phyloP scores from a whole-genome alignment of 768 basidiomycete genomes.

The Psilocybe cyanescens region DNA sequence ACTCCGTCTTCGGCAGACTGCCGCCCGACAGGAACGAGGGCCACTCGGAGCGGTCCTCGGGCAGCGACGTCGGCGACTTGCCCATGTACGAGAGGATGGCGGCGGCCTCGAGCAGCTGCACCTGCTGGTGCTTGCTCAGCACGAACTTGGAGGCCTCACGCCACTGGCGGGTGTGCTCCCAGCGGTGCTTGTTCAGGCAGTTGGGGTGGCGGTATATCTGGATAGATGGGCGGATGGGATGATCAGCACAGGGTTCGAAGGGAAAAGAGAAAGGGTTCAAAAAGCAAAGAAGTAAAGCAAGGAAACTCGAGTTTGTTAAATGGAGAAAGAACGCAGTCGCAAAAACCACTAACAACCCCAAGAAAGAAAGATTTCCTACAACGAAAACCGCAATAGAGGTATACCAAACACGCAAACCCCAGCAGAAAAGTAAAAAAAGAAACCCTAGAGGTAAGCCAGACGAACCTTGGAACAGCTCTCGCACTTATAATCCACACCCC shows the following conservation, averaged over 20 bases:
- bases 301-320: too few species aligned
- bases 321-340: too few species aligned
- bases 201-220: conserved; percentile 91
- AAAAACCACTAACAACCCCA: too few species aligned
- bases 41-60: conserved; percentile 94
- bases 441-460: too few species aligned
- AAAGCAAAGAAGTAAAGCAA: background rate
- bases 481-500: conserved; percentile 87
- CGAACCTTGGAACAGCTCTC: conserved; percentile 93
- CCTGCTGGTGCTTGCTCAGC: conserved; percentile 95
- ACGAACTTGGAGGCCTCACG: conserved; percentile 88
- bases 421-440: too few species aligned
- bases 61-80: conserved; percentile 72
- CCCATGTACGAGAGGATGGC: conserved; percentile 92
- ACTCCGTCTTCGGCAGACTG: conserved; percentile 56
- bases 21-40: conserved; percentile 82
- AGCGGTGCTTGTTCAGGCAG: conserved; percentile 96
- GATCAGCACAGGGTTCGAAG: background rate
- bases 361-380: too few species aligned
- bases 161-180: conserved; percentile 98
- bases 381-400: too few species aligned
- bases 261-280: too few species aligned
- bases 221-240: background rate
- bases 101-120: conserved; percentile 95
- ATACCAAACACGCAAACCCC: too few species aligned